A percentile compares a stretch with the other conserved stretches of the same genome.
phyloP scores from a whole-genome alignment of 768 basidiomycete species.

The Lactarius tabidus region DNA sequence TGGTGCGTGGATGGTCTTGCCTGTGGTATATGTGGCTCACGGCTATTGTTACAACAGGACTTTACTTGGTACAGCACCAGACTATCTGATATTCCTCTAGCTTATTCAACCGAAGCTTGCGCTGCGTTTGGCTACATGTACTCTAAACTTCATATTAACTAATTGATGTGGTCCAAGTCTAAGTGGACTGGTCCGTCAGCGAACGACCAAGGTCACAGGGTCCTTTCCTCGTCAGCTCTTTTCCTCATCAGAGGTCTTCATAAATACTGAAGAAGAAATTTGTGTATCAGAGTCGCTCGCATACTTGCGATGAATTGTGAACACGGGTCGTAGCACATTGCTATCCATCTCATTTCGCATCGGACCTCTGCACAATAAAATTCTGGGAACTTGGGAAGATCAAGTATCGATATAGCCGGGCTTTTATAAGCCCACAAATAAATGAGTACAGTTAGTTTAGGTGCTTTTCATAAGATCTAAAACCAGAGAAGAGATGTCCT shows the following conservation, averaged over 20 bases:
- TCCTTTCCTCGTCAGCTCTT: constrained; percentile 8
- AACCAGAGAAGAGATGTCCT: no score
- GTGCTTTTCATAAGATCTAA: no score
- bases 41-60: background rate
- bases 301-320: constrained; percentile 1
- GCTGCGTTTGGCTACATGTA: background rate
- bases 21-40: background rate
- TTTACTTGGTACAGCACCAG: background rate
- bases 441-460: no score
- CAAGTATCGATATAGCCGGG: no score
- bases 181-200: background rate
- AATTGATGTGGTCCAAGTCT: background rate
- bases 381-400: no score
- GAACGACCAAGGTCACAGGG: background rate
- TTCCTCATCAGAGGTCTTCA: constrained; percentile 7
- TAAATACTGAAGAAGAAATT: constrained; percentile 4
- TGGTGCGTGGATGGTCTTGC: background rate
- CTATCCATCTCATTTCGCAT: no score
- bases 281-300: constrained; percentile 4
- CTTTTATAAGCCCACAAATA: no score
- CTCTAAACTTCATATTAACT: background rate
- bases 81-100: background rate
- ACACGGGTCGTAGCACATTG: background rate
- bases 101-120: no score
- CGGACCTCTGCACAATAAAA: no score